Percentiles rank a stretch among this genome's conserved stretches.
These are phyloP conservation scores for Apiotrichum montevideense DNA, from an alignment of 1,284 basidiomycete genomes.

Conservation along the genomic window DNA sequence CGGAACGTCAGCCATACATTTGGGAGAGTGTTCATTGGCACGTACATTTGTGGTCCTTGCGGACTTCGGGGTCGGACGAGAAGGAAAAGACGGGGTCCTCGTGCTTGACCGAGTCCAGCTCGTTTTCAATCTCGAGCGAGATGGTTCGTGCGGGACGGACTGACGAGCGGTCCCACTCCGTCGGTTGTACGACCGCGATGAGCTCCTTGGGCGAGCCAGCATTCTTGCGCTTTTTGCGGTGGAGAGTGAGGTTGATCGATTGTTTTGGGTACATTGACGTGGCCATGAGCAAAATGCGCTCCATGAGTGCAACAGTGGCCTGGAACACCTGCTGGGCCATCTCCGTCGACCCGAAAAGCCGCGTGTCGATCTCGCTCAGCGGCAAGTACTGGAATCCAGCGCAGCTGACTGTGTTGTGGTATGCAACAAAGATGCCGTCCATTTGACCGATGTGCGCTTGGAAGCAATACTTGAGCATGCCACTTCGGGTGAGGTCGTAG, in stretches of 20 bases:
- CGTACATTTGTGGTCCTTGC: constrained; percentile 30
- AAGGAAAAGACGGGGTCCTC: constrained; percentile 22
- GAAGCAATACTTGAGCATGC: constrained; percentile 93
- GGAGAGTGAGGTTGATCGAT: constrained; percentile 12
- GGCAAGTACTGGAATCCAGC: constrained; percentile 95
- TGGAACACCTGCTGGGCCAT: constrained; percentile 71
- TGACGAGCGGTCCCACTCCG: constrained; percentile 49
- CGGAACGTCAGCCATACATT: too few relatives aligned
- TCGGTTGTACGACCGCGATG: constrained; percentile 59
- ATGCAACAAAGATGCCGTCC: constrained; percentile 93
- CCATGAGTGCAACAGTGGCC: constrained; percentile 67
- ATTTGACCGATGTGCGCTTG: constrained; percentile 95
- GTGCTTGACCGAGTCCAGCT: constrained; percentile 40
- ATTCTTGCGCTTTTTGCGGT: constrained; percentile 21
- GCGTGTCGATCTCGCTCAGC: constrained; percentile 77
- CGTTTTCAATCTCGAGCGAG: constrained; percentile 44
- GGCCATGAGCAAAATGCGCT: constrained; percentile 61
- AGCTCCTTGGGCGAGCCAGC: constrained; percentile 19
- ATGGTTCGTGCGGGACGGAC: constrained; percentile 49
- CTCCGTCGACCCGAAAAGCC: constrained; percentile 62
- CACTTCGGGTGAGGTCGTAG: constrained; percentile 85
- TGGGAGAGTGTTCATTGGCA: not conserved
- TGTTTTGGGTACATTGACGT: constrained; percentile 60
- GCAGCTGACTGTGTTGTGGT: constrained; percentile 82
- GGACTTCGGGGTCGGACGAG: constrained; percentile 16